These are phyloP conservation scores for Phytophthora pini DNA, from an alignment of 352 stramenopile species.

Conservation along the genomic window DNA sequence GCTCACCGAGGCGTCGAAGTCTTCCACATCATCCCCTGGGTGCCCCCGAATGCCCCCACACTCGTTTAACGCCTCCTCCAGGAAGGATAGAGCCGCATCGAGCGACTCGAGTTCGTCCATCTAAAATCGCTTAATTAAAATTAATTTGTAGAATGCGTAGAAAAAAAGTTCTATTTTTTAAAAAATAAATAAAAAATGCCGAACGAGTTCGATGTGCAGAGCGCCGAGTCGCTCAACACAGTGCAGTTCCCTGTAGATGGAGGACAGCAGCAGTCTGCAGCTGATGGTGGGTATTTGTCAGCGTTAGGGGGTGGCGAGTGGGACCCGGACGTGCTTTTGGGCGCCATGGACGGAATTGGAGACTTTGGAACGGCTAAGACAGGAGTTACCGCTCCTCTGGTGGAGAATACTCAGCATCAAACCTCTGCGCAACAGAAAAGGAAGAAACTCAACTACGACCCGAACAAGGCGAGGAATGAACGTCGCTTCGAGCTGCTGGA, in stretches of 20 bases:
- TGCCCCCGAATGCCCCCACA: too few species aligned
- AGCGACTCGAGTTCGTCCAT: too few species aligned
- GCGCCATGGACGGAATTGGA: slow-evolving; percentile 7
- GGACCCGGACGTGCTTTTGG: slow-evolving; percentile 16
- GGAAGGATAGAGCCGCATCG: too few species aligned
- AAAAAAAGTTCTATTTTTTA: too few species aligned
- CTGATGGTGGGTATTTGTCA: background rate
- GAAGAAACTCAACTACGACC: slow-evolving; percentile 30
- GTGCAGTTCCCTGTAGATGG: background rate
- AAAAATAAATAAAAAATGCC: too few species aligned
- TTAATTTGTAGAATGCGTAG: too few species aligned
- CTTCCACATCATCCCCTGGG: too few species aligned
- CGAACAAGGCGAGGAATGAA: slow-evolving; percentile 35
- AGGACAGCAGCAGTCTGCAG: background rate
- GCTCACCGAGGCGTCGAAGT: too few species aligned
- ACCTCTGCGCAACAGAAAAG: slow-evolving; percentile 2
- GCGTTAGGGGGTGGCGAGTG: slow-evolving; percentile 6
- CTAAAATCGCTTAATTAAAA: too few species aligned
- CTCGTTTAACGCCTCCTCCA: too few species aligned
- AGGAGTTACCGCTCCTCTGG: too few species aligned
- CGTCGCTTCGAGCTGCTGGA: slow-evolving; percentile 17
- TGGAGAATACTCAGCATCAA: too few species aligned
- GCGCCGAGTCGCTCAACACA: background rate
- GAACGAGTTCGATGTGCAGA: slow-evolving; percentile 22
- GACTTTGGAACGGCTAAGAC: background rate